A percentile compares a stretch with the other conserved stretches of the same genome.
Conservation (phyloP, 192 early-diverging fungal genomes). For the Allomyces javanicus region DNA sequence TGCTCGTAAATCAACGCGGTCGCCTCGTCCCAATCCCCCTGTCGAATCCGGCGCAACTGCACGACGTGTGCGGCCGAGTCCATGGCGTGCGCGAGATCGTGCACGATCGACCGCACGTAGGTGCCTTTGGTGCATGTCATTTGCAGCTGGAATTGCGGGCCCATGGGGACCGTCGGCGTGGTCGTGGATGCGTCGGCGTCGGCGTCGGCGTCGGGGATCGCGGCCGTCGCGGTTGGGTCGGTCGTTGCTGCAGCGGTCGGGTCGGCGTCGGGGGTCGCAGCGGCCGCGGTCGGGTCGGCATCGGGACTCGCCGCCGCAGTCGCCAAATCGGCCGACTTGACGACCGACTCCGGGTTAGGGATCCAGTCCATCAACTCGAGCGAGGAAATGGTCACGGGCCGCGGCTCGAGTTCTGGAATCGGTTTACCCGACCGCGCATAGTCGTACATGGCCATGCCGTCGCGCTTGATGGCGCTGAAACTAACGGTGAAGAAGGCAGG, state of each 20-base stretch:
- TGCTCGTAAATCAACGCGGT: too few relatives aligned
- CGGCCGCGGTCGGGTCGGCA: too few relatives aligned
- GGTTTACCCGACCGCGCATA: constrained; percentile 2
- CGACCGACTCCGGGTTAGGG: neutral
- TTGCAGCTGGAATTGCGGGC: constrained; percentile 3
- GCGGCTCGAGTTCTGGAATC: neutral
- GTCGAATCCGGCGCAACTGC: too few relatives aligned
- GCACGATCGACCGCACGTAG: constrained; percentile 6
- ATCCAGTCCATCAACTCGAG: constrained; percentile 2
- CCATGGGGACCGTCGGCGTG: neutral
- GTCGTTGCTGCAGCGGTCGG: too few relatives aligned
- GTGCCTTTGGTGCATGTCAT: constrained; percentile 3
- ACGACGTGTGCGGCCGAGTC: constrained; percentile 4
- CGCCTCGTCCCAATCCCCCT: too few relatives aligned
- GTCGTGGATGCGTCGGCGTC: too few relatives aligned
- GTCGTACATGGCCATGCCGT: constrained; percentile 5
- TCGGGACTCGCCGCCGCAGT: too few relatives aligned
- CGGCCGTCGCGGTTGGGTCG: too few relatives aligned
- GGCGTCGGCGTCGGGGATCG: too few relatives aligned
- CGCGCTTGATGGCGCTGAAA: neutral
- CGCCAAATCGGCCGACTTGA: too few relatives aligned
- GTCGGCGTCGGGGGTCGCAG: too few relatives aligned
- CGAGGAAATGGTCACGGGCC: neutral
- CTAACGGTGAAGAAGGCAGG: neutral
- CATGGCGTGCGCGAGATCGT: constrained; percentile 6